Base-by-base conservation (phyloP, 163 green algal species). In the Scenedesmus sp. region DNA sequence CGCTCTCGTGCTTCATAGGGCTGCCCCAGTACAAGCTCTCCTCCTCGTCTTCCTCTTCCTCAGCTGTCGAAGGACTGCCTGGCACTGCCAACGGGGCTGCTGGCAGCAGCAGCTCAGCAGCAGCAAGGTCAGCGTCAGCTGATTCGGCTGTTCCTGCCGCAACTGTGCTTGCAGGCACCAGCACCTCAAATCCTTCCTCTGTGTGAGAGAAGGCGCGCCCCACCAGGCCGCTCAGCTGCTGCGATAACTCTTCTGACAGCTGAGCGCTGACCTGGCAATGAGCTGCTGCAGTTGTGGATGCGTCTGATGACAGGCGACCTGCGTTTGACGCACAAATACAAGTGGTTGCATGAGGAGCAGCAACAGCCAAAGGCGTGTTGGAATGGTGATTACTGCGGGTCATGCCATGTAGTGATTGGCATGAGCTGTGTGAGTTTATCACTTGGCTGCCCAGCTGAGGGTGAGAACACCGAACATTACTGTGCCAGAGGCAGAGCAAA, bases 11-110 rank as follows among this genome's bases (percentile, higher is more conserved):
- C 64, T 73, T 92, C 55, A 88, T 15, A 8, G 88, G 82, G 81
- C 88, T 91, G 23, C 87, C 87, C 87, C 87, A 91, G 10, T 84
- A 90, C 57, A 67, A 84, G 26, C 59, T 52, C n/a, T 64, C 87
- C 15, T 70, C 73, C 6, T 90, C 83, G 4, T 73, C 54, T 26
- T 67, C 34, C 52, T 86, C 81, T 16, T 60, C 81, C 4, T 18
- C 55, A 0, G n/a, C n/a, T 9, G 18, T 8, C 13, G 76, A 15
- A 57, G 76, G 13, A 60, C 46, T 56, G 76, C 76, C 23, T 20
- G 83, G 55, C 66, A 85, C 73, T 46, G 1, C 46, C 55, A 85
- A 10, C 34, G 77, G 18, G 23, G 77, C 66, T 90, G 34, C 56
- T 87, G 76, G 15, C 2, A 52, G 82, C 82, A 26, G 64, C 86